phyloP scores from a whole-genome alignment of 75 land plant genomes.

The Pinus albicaulis region DNA sequence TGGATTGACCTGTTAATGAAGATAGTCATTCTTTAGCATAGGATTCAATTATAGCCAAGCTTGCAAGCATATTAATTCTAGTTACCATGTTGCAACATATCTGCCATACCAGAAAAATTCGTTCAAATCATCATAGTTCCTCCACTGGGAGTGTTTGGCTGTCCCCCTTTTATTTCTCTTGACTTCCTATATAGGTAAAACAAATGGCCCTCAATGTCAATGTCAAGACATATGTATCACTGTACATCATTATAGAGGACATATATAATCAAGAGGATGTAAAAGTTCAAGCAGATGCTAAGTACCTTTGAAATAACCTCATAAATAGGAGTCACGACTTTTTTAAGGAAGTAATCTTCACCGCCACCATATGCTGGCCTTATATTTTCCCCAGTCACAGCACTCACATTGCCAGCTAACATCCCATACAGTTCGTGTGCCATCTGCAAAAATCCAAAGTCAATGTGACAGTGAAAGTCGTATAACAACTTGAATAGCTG shows the following conservation, averaged over 20 bases:
- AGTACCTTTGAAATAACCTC: slow-evolving; percentile 66
- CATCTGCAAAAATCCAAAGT: slow-evolving; percentile 52
- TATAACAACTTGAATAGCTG: background rate
- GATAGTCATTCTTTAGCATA: background rate
- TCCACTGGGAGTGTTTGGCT: slow-evolving; percentile 87
- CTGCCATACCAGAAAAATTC: slow-evolving; percentile 85
- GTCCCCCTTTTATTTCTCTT: slow-evolving; percentile 59
- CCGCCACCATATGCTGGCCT: slow-evolving; percentile 78
- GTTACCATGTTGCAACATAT: background rate
- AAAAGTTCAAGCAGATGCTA: background rate
- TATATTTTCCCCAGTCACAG: slow-evolving; percentile 65
- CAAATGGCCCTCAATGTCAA: background rate
- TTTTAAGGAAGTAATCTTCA: slow-evolving; percentile 69
- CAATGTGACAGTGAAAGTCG: background rate
- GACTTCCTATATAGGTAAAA: slow-evolving; percentile 50
- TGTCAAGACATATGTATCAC: slow-evolving; percentile 5
- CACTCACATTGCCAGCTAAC: slow-evolving; percentile 53
- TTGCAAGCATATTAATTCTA: background rate
- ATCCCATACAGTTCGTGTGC: slow-evolving; percentile 67
- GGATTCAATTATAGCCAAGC: background rate
- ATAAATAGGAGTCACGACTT: slow-evolving; percentile 87
- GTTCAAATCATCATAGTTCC: slow-evolving; percentile 97
- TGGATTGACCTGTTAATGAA: slow-evolving; percentile 60
- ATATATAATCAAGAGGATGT: background rate
- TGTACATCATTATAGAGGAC: slow-evolving; percentile 16